Evolutionary conservation across 805 yeast species (phyloP).

Genomic region (Pichia phayaonensis): DNA sequence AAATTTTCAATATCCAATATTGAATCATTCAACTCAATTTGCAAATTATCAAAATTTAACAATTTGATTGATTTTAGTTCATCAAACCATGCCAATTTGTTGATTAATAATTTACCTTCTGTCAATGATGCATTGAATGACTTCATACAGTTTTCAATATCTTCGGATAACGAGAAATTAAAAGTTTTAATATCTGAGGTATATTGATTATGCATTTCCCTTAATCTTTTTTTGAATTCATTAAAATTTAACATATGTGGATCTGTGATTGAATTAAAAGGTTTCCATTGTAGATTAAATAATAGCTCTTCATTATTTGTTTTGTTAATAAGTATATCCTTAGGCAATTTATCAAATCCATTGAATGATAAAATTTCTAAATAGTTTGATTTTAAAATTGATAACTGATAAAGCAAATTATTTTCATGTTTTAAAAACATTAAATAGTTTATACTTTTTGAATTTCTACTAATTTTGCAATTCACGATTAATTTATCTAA

Average conservation of each 20-base stretch:
- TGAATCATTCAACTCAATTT: conserved; percentile 5
- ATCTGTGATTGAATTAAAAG: conserved; percentile 71
- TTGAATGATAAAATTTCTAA: conserved; percentile 20
- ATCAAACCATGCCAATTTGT: conserved; percentile 4
- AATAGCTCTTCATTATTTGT: conserved; percentile 29
- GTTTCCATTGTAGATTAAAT: conserved; percentile 62
- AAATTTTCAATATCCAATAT: conserved; percentile 3
- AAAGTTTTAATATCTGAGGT: not conserved
- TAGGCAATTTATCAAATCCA: conserved; percentile 24
- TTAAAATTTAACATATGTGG: conserved; percentile 55
- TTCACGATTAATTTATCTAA: not conserved
- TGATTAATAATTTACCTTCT: conserved; percentile 1
- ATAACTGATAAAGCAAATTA: conserved; percentile 19
- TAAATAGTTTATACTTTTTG: not conserved
- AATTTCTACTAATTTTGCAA: not conserved
- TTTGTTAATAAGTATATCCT: conserved; percentile 12
- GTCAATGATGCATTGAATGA: conserved; percentile 4
- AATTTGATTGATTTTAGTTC: not conserved
- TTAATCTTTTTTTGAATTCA: conserved; percentile 24
- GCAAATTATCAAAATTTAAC: conserved; percentile 1
- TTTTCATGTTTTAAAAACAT: conserved; percentile 1
- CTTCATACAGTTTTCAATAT: conserved; percentile 4
- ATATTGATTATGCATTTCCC: not conserved
- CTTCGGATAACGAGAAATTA: conserved; percentile 3
- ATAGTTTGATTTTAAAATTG: conserved; percentile 15